Conservation (phyloP, 2,329 filamentous ascomycete species). For the Sordariomycetes sp. region DNA sequence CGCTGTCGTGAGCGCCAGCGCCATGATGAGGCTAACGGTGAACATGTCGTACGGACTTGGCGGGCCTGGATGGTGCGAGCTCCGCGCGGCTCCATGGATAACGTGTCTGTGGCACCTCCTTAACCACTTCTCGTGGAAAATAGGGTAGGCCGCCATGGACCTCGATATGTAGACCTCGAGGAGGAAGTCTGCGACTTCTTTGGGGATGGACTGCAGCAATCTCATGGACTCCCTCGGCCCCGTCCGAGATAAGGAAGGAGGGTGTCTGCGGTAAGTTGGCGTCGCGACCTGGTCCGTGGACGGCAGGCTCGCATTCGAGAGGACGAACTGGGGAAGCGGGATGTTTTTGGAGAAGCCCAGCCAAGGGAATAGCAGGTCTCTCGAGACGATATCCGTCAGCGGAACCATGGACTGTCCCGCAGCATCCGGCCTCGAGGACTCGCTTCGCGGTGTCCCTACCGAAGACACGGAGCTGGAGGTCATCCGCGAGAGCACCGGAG, state of each 20-base stretch:
- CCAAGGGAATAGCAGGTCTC: background rate
- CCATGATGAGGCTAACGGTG: conserved; percentile 2
- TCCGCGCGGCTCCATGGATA: background rate
- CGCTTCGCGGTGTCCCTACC: background rate
- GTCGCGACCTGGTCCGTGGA: background rate
- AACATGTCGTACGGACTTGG: background rate
- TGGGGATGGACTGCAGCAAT: background rate
- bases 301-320: background rate
- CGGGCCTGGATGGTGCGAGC: background rate
- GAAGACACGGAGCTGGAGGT: background rate
- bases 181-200: conserved; percentile 1
- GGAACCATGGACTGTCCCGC: background rate
- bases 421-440: background rate
- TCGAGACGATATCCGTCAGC: background rate
- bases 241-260: background rate
- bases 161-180: background rate
- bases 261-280: background rate
- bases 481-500: background rate
- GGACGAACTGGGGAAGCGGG: background rate
- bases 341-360: background rate
- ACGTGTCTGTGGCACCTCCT: background rate
- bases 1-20: background rate
- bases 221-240: background rate
- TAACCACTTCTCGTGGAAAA: background rate
- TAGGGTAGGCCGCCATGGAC: background rate